Evolutionary conservation across 192 early-diverging fungal genomes (phyloP).

Genomic region (Backusella mclennaniae): DNA sequence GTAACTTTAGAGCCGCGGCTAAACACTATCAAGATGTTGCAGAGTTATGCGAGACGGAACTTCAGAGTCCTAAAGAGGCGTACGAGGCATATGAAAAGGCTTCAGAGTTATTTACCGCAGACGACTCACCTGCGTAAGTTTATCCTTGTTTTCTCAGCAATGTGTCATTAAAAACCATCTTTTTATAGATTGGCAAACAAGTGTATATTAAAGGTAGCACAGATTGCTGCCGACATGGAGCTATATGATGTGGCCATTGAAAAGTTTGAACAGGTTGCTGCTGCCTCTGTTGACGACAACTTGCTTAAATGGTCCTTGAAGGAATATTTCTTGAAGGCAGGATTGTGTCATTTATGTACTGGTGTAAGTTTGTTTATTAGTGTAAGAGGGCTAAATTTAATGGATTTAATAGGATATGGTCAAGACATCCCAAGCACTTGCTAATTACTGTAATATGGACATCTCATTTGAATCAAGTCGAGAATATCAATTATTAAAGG

Average conservation of each 20-base stretch:
- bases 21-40: conserved; percentile 93
- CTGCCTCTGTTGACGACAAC: conserved; percentile 80
- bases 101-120: conserved; percentile 90
- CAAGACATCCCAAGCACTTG: conserved; percentile 70
- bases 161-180: not conserved
- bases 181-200: conserved; percentile 76
- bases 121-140: conserved; percentile 86
- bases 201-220: conserved; percentile 88
- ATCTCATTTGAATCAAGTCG: conserved; percentile 79
- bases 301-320: conserved; percentile 95
- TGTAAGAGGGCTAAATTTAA: not conserved
- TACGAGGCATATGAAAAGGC: conserved; percentile 89
- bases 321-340: conserved; percentile 97
- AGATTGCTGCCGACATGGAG: conserved; percentile 86
- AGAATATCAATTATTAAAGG: conserved; percentile 79
- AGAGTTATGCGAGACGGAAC: conserved; percentile 48
- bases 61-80: conserved; percentile 86
- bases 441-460: conserved; percentile 87
- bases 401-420: conserved; percentile 63
- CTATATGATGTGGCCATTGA: conserved; percentile 88
- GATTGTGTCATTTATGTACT: conserved; percentile 84
- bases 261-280: conserved; percentile 87
- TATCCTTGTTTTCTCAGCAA: not conserved
- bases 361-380: conserved; percentile 44
- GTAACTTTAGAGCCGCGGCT: conserved; percentile 89